Conservation (phyloP, 164 flowering plant species). For the Vitis labrusca region DNA sequence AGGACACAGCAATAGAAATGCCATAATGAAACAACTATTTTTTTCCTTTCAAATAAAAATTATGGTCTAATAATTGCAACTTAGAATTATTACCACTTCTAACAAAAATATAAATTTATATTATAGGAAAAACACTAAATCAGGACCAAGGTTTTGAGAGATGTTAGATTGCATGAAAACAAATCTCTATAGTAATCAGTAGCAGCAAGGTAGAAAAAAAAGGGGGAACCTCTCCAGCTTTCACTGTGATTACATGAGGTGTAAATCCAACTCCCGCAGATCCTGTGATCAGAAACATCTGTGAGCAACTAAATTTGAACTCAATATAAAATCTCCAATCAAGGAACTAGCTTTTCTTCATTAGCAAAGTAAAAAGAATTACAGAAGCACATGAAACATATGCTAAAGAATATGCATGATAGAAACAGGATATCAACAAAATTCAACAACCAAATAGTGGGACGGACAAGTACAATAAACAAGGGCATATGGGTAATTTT, state of each 20-base stretch:
- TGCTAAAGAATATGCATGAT: background rate
- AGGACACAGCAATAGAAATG: too few species aligned
- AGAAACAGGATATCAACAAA: background rate
- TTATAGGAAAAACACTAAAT: too few species aligned
- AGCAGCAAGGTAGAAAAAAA: background rate
- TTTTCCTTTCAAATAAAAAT: too few species aligned
- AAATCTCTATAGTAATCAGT: too few species aligned
- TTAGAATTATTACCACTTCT: too few species aligned
- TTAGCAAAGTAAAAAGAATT: background rate
- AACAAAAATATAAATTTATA: too few species aligned
- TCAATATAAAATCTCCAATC: too few species aligned
- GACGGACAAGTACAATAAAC: conserved; percentile 2
- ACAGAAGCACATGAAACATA: background rate
- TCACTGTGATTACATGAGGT: conserved; percentile 84
- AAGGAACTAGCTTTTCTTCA: background rate
- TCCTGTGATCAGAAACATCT: conserved; percentile 44
- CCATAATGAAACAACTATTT: too few species aligned
- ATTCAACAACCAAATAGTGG: conserved; percentile 5
- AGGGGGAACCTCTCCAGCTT: conserved; percentile 79
- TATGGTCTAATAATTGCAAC: too few species aligned
- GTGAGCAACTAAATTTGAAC: background rate
- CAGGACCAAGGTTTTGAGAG: too few species aligned
- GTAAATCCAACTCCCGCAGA: conserved; percentile 76
- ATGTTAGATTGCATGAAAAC: too few species aligned
- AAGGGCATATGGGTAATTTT: conserved; percentile 40